phyloP scores from a whole-genome alignment of 345 rosid genomes.

The Cardamine resedifolia region DNA sequence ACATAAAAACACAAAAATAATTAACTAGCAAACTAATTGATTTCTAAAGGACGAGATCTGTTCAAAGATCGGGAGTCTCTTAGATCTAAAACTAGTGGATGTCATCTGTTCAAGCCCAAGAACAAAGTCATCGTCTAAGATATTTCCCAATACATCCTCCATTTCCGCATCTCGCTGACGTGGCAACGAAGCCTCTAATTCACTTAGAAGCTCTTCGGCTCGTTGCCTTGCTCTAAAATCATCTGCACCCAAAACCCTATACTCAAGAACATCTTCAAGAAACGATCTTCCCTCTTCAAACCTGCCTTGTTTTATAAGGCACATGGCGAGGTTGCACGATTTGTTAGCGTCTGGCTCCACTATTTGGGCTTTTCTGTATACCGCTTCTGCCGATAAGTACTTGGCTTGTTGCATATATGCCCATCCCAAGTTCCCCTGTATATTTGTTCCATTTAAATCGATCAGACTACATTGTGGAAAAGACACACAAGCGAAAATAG shows the following conservation, averaged over 20 bases:
- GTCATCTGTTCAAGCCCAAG: conserved; percentile 54
- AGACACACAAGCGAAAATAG: not conserved
- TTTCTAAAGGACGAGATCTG: conserved; percentile 74
- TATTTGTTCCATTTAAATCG: not conserved
- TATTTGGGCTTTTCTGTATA: conserved; percentile 80
- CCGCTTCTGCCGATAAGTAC: conserved; percentile 79
- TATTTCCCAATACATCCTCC: conserved; percentile 39
- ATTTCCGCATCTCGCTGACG: conserved; percentile 26
- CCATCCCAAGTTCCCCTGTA: conserved; percentile 97
- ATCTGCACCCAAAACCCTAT: conserved; percentile 54
- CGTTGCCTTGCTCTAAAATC: conserved; percentile 55
- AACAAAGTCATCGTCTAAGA: conserved; percentile 57
- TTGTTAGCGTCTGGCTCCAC: conserved; percentile 88
- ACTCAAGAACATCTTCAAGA: conserved; percentile 47
- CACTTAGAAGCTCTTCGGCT: conserved; percentile 54
- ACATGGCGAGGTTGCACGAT: conserved; percentile 74
- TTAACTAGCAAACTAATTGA: conserved; percentile 51
- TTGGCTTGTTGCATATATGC: conserved; percentile 91
- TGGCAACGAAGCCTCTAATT: conserved; percentile 42
- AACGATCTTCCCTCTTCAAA: conserved; percentile 51
- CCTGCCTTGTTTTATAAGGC: conserved; percentile 69
- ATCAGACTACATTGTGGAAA: not conserved
- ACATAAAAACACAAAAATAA: conserved; percentile 5
- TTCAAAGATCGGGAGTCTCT: conserved; percentile 85
- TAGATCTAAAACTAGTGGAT: conserved; percentile 57